Evolutionary conservation across 2,329 filamentous ascomycete species (phyloP).

Genomic region (Geosmithia morbida): DNA sequence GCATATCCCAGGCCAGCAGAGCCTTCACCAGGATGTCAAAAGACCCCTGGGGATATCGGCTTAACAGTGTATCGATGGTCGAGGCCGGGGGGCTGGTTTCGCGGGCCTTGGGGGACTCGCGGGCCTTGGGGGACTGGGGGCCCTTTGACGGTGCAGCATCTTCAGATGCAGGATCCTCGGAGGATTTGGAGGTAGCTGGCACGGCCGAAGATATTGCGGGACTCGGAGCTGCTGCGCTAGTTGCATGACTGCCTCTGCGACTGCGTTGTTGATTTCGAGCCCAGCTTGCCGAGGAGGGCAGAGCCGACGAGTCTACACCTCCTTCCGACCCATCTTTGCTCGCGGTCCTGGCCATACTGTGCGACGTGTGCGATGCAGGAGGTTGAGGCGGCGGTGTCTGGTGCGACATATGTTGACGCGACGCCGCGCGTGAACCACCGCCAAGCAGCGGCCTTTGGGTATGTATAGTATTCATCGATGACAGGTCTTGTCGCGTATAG

Average conservation of each 20-base stretch:
- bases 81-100: conserved; percentile 4
- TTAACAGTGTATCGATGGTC: conserved; percentile 1
- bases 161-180: conserved; percentile 25
- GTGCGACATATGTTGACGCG: conserved; percentile 31
- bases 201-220: conserved; percentile 54
- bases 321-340: conserved; percentile 64
- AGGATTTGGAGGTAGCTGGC: conserved; percentile 35
- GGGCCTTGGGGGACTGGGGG: conserved; percentile 8
- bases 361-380: conserved; percentile 18
- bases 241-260: conserved; percentile 64
- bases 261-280: conserved; percentile 56
- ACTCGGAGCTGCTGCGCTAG: conserved; percentile 68
- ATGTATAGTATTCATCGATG: conserved; percentile 82
- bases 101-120: conserved; percentile 8
- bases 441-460: conserved; percentile 54
- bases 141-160: conserved; percentile 12
- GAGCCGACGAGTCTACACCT: conserved; percentile 69
- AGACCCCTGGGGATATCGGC: conserved; percentile 8
- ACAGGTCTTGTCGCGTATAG: conserved; percentile 87
- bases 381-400: conserved; percentile 15
- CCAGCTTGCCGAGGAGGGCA: conserved; percentile 91
- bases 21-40: conserved; percentile 21
- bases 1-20: conserved; percentile 20
- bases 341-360: conserved; percentile 60
- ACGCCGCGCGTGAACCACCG: conserved; percentile 34